A percentile compares a stretch with the other conserved stretches of the same genome.
phyloP scores from a whole-genome alignment of 306 rosid genomes.

The Corylus heterophylla region DNA sequence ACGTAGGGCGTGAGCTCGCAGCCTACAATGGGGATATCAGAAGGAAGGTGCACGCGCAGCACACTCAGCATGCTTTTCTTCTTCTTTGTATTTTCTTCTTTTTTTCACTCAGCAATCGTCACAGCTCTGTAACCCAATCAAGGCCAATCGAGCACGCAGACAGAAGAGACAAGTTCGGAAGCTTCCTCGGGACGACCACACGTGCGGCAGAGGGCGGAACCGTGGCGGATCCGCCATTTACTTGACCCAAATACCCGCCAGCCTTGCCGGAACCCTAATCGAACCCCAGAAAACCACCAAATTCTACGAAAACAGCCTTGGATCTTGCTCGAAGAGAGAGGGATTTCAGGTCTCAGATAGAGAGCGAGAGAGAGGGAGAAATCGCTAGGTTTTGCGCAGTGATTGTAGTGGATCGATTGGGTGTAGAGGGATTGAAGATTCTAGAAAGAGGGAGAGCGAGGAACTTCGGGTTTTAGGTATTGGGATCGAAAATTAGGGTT shows the following conservation, averaged over 20 bases:
- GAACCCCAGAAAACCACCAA: conserved; percentile 34
- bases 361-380: background rate
- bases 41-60: conserved; percentile 92
- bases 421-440: conserved; percentile 38
- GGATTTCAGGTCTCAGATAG: background rate
- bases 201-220: conserved; percentile 46
- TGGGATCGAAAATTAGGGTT: conserved; percentile 71
- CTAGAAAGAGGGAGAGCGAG: conserved; percentile 30
- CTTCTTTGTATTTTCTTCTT: background rate
- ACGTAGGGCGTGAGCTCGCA: conserved; percentile 97
- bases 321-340: conserved; percentile 39
- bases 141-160: conserved; percentile 34
- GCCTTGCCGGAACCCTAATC: conserved; percentile 44
- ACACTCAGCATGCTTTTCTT: conserved; percentile 92
- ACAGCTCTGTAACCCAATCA: conserved; percentile 40
- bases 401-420: conserved; percentile 33
- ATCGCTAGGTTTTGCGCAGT: conserved; percentile 2
- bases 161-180: conserved; percentile 23
- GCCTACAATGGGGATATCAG: conserved; percentile 97
- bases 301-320: conserved; percentile 21
- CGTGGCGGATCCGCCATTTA: conserved; percentile 94
- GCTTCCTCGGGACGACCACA: conserved; percentile 30
- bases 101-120: conserved; percentile 44
- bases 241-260: conserved; percentile 63
- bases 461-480: conserved; percentile 6